Conservation (phyloP, 2,329 filamentous ascomycete species). For the Sporothrix sp. region DNA sequence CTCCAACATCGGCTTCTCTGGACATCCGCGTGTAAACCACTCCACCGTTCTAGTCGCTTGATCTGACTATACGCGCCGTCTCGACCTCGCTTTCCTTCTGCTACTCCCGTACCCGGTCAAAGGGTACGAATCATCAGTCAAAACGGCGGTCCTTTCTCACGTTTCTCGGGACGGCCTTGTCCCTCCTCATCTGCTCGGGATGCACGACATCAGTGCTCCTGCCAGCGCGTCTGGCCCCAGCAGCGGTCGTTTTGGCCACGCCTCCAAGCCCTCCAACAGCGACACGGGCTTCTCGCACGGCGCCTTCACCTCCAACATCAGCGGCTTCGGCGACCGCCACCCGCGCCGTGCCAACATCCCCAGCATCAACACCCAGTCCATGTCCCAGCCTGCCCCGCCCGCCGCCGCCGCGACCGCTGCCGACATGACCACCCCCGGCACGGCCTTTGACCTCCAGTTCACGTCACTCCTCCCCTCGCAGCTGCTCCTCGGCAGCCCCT, state of each 20-base stretch:
- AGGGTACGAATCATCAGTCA: slow-evolving; percentile 54
- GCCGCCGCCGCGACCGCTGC: slow-evolving; percentile 41
- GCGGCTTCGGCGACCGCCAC: slow-evolving; percentile 79
- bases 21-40: background rate
- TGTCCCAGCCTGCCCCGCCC: slow-evolving; percentile 34
- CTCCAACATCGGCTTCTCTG: background rate
- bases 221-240: slow-evolving; percentile 46
- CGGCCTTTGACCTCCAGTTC: slow-evolving; percentile 95
- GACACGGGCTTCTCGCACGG: slow-evolving; percentile 89
- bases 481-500: slow-evolving; percentile 87
- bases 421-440: slow-evolving; percentile 79
- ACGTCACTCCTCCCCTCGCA: slow-evolving; percentile 91
- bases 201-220: slow-evolving; percentile 74
- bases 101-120: slow-evolving; percentile 36
- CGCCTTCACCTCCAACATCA: slow-evolving; percentile 78
- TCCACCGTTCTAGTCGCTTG: background rate
- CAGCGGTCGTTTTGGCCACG: slow-evolving; percentile 57
- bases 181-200: slow-evolving; percentile 78
- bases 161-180: slow-evolving; percentile 72
- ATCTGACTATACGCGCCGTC: background rate
- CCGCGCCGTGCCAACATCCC: slow-evolving; percentile 78
- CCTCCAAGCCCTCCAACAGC: slow-evolving; percentile 71
- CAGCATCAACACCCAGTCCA: slow-evolving; percentile 77
- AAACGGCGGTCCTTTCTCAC: slow-evolving; percentile 74
- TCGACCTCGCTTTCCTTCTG: slow-evolving; percentile 19